Conservation (phyloP, 768 basidiomycete genomes). For the Coprinopsis sp. region DNA sequence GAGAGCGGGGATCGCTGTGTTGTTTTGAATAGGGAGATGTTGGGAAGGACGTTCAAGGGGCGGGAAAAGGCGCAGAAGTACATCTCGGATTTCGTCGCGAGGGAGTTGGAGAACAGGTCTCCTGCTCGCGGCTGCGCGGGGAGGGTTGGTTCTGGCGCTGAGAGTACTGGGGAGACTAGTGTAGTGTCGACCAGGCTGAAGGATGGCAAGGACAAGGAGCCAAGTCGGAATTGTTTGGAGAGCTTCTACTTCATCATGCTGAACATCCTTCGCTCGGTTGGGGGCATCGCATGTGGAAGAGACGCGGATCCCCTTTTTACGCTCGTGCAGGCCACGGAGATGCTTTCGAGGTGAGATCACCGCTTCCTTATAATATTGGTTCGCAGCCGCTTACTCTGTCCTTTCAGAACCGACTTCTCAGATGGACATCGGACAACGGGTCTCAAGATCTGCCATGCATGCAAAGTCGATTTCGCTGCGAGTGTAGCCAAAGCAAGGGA, state of each 20-base stretch:
- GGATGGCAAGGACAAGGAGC: conserved; percentile 1
- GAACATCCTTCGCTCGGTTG: conserved; percentile 64
- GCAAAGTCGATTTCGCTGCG: conserved; percentile 43
- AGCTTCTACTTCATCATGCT: conserved; percentile 76
- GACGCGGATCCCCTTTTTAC: conserved; percentile 74
- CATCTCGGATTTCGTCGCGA: conserved; percentile 55
- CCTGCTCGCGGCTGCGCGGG: no score
- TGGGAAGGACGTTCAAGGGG: conserved; percentile 45
- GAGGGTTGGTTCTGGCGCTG: no score
- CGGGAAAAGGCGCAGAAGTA: conserved; percentile 62
- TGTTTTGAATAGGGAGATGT: conserved; percentile 5
- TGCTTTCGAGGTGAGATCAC: no score
- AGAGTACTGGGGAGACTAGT: no score
- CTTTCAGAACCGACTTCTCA: conserved; percentile 69
- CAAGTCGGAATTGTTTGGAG: conserved; percentile 47
- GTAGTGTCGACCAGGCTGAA: no score
- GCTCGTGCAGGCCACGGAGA: conserved; percentile 62
- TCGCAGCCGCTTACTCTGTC: no score
- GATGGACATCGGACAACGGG: conserved; percentile 53
- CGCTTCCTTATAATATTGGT: no score
- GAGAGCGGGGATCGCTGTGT: not conserved
- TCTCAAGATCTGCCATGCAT: conserved; percentile 27
- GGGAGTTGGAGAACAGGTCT: conserved; percentile 49
- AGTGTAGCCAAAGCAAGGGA: conserved; percentile 45
- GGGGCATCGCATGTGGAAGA: conserved; percentile 66